Conservation (phyloP, 2,329 filamentous ascomycete species). For the Colletotrichum paranaense region DNA sequence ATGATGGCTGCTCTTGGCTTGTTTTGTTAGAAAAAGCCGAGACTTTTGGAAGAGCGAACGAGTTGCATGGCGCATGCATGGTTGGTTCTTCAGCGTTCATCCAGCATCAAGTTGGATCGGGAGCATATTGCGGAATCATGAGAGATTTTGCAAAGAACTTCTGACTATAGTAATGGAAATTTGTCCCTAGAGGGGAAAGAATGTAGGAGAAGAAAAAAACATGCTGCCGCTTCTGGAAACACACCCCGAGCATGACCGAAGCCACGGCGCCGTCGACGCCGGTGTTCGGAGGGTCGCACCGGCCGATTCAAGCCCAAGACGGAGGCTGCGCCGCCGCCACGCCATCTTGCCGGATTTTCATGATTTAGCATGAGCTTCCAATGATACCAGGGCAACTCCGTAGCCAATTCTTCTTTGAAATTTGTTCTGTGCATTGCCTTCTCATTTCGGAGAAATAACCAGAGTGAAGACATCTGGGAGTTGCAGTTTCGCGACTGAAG, state of each 20-base stretch:
- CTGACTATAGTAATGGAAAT: not conserved
- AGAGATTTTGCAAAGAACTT: not conserved
- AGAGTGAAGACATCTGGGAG: not conserved
- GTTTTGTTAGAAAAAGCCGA: not conserved
- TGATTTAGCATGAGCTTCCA: not conserved
- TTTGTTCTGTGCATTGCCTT: not conserved
- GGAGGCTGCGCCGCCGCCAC: not conserved
- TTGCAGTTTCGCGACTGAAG: not conserved
- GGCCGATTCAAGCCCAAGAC: not conserved
- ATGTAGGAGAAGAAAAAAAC: not conserved
- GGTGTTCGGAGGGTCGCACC: slow-evolving; percentile 17
- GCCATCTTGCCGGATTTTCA: not conserved
- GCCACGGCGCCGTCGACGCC: slow-evolving; percentile 6
- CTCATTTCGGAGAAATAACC: not conserved
- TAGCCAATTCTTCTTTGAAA: not conserved
- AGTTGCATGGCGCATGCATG: not conserved
- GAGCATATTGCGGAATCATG: not conserved
- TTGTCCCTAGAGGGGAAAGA: not conserved
- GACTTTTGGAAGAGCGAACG: not conserved
- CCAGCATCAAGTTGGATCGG: not conserved
- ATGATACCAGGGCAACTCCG: not conserved
- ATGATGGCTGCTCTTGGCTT: not conserved
- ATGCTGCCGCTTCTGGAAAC: not conserved
- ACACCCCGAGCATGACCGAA: slow-evolving; percentile 17
- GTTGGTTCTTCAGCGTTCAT: slow-evolving; percentile 4